Percentiles rank a stretch among this genome's conserved stretches.
Evolutionary conservation across 2,329 filamentous ascomycete genomes (phyloP).

Genomic region (Penicillium sp.): DNA sequence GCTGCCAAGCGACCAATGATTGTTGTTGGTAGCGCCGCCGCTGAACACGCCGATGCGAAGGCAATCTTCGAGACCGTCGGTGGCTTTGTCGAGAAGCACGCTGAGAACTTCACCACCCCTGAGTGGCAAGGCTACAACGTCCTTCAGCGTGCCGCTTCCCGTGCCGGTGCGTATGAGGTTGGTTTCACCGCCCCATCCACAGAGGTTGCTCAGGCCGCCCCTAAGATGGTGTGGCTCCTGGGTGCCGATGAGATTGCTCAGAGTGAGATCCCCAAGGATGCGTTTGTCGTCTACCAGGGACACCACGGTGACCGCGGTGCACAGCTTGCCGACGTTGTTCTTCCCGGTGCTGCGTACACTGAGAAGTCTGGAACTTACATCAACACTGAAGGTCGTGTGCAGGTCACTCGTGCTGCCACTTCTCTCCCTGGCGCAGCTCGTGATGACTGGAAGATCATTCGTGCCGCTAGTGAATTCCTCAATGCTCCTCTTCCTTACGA

Average conservation of each 20-base stretch:
- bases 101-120: constrained; percentile 78
- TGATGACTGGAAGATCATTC: constrained; percentile 99
- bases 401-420: constrained; percentile 88
- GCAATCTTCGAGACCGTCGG: constrained; percentile 91
- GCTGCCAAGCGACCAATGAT: constrained; percentile 93
- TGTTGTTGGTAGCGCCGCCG: constrained; percentile 87
- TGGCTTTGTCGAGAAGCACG: constrained; percentile 89
- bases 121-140: constrained; percentile 99
- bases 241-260: constrained; percentile 89
- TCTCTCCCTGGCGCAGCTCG: constrained; percentile 85
- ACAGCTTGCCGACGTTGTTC: constrained; percentile 87
- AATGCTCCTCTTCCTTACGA: constrained; percentile 87
- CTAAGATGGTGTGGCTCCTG: constrained; percentile 96
- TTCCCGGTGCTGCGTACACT: constrained; percentile 93
- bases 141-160: constrained; percentile 88
- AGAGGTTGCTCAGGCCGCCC: constrained; percentile 77
- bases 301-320: constrained; percentile 95
- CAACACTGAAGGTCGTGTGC: constrained; percentile 95
- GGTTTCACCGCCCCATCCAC: constrained; percentile 87
- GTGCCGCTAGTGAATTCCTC: constrained; percentile 88
- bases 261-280: constrained; percentile 87
- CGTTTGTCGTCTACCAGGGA: constrained; percentile 96
- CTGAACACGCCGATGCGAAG: constrained; percentile 88
- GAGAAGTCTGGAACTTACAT: constrained; percentile 96
- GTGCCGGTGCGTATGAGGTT: constrained; percentile 91